phyloP scores from a whole-genome alignment of 495 filamentous ascomycete genomes.

The Aspergillus ellipticus region DNA sequence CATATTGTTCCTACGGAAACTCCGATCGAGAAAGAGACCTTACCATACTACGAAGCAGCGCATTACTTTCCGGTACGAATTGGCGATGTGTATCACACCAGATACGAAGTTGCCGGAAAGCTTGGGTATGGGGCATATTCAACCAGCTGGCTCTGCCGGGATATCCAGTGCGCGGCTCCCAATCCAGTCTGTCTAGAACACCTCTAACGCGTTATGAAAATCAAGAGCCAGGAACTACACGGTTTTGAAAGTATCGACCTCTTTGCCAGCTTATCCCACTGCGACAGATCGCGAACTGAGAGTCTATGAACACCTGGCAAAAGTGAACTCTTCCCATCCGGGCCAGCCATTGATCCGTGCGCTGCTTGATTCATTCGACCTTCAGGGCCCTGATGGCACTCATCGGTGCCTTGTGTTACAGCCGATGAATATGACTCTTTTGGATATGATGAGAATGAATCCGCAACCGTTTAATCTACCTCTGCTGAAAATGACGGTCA shows the following conservation, averaged over 20 bases:
- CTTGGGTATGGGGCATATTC: constrained; percentile 52
- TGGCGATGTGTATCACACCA: constrained; percentile 43
- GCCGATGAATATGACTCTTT: constrained; percentile 36
- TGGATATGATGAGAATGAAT: constrained; percentile 26
- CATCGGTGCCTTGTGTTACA: constrained; percentile 44
- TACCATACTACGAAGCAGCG: constrained; percentile 36
- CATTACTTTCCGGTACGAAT: constrained; percentile 50
- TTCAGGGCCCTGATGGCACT: constrained; percentile 32
- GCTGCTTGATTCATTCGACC: constrained; percentile 38
- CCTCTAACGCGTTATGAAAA: no score
- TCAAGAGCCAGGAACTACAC: constrained; percentile 15
- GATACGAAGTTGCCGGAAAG: constrained; percentile 50
- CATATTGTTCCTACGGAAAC: constrained; percentile 5
- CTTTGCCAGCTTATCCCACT: constrained; percentile 17
- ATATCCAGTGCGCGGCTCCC: constrained; percentile 38
- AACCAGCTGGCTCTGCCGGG: constrained; percentile 51
- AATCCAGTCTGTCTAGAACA: no score
- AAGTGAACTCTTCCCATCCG: constrained; percentile 26
- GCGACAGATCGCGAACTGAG: constrained; percentile 31
- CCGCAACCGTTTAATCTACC: constrained; percentile 24
- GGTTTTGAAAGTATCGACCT: constrained; percentile 23
- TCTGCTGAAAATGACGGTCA: constrained; percentile 30
- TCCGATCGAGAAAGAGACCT: constrained; percentile 41
- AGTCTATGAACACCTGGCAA: constrained; percentile 36
- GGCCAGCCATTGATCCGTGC: constrained; percentile 34